phyloP scores from a whole-genome alignment of 2,329 filamentous ascomycete species.

The Sporothrix phasma region DNA sequence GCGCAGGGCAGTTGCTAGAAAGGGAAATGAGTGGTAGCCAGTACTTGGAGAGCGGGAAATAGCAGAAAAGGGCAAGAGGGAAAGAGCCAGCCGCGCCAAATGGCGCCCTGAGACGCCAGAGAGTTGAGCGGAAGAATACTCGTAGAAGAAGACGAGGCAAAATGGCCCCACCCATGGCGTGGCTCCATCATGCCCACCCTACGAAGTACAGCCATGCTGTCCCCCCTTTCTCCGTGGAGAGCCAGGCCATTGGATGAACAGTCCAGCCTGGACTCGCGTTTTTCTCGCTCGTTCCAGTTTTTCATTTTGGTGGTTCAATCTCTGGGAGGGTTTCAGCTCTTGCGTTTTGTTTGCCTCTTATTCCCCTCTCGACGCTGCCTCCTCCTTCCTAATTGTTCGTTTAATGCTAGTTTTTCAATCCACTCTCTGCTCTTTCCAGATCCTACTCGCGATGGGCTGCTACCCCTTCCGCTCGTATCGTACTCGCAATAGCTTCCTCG shows the following conservation, averaged over 20 bases:
- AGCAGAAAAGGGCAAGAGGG: neutral
- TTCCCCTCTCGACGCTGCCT: too few relatives aligned
- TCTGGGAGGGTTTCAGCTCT: neutral
- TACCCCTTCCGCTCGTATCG: neutral
- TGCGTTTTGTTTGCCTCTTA: neutral
- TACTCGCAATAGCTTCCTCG: neutral
- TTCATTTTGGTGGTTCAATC: neutral
- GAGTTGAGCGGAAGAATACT: neutral
- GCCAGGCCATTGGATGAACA: too few relatives aligned
- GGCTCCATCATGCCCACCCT: neutral
- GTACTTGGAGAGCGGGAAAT: slow-evolving; percentile 1
- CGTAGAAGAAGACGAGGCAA: neutral
- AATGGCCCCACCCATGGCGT: neutral
- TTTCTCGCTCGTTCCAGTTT: neutral
- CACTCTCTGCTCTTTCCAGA: neutral
- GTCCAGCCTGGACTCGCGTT: neutral
- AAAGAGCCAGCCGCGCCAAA: neutral
- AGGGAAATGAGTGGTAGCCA: slow-evolving; percentile 3
- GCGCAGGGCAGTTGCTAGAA: slow-evolving; percentile 10
- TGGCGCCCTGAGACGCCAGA: neutral
- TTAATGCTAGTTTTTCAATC: neutral
- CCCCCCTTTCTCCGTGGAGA: neutral
- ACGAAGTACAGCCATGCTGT: neutral
- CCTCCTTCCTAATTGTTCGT: neutral
- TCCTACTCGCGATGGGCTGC: neutral